phyloP scores from a whole-genome alignment of 2,329 filamentous ascomycete genomes.

The Mycosphaerelloides madeirae region DNA sequence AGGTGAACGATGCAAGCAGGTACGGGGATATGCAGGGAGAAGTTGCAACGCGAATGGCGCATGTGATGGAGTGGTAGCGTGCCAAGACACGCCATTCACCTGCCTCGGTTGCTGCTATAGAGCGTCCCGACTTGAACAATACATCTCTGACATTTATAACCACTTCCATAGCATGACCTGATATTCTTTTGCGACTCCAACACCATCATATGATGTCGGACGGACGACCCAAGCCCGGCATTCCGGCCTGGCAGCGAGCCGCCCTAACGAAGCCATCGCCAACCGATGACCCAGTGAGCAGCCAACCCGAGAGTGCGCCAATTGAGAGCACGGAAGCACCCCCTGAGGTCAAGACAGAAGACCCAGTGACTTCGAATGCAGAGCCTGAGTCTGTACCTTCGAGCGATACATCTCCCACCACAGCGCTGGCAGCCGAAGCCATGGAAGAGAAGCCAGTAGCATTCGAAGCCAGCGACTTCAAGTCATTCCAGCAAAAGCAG shows the following conservation, averaged over 20 bases:
- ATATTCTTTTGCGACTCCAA: neutral
- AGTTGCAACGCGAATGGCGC: neutral
- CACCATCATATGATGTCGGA: constrained; percentile 29
- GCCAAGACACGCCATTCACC: no score
- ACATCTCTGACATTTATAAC: no score
- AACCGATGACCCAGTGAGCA: constrained; percentile 18
- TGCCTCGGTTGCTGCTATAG: no score
- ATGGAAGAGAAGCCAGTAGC: constrained; percentile 6
- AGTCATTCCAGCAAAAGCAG: constrained; percentile 22
- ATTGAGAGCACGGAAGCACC: constrained; percentile 1
- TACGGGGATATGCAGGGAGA: neutral
- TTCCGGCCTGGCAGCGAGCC: constrained; percentile 34
- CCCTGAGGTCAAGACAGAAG: neutral
- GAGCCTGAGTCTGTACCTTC: constrained; percentile 1
- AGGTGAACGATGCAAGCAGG: neutral
- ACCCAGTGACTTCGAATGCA: neutral
- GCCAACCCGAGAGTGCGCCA: constrained; percentile 12
- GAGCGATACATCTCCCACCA: constrained; percentile 2
- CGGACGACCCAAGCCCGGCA: constrained; percentile 23
- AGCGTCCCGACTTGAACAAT: no score
- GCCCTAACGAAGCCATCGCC: constrained; percentile 11
- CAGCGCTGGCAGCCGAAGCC: neutral
- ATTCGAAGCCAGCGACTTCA: constrained; percentile 24
- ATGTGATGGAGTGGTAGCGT: no score
- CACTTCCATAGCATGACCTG: neutral